Conservation (phyloP, 257 asterid species). For the Plantago ovata region DNA sequence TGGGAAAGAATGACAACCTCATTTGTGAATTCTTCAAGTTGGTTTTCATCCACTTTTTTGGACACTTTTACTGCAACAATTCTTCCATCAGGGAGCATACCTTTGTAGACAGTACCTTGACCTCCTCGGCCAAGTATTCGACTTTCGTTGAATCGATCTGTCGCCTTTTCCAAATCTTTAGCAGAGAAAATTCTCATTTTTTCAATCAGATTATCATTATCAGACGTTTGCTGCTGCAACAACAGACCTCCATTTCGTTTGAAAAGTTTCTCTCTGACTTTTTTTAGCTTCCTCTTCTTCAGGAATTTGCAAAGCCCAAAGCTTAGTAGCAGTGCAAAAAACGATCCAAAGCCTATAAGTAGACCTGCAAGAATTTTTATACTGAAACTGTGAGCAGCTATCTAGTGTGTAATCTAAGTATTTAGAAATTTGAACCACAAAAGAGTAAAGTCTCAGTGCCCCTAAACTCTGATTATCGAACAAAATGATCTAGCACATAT, state of each 20-base stretch:
- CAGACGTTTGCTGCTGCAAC: conserved; percentile 23
- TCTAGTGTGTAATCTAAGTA: too few species aligned
- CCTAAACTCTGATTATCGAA: too few species aligned
- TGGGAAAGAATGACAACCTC: conserved; percentile 34
- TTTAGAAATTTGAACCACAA: too few species aligned
- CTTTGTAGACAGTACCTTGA: conserved; percentile 39
- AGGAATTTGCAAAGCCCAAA: conserved; percentile 23
- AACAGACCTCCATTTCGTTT: conserved; percentile 35
- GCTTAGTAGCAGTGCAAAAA: conserved; percentile 3
- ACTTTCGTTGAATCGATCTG: conserved; percentile 30
- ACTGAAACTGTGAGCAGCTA: neutral
- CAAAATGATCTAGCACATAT: too few species aligned
- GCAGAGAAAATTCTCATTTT: conserved; percentile 26
- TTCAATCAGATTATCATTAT: conserved; percentile 13
- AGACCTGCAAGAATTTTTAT: conserved; percentile 20
- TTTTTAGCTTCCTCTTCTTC: conserved; percentile 23
- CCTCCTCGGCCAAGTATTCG: conserved; percentile 40
- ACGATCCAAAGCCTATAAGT: conserved; percentile 20
- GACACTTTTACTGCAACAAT: conserved; percentile 36
- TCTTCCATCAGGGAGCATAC: conserved; percentile 37
- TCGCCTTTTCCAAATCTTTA: conserved; percentile 35
- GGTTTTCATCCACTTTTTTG: conserved; percentile 12
- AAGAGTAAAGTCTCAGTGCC: too few species aligned
- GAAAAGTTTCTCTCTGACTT: conserved; percentile 15
- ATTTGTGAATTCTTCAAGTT: conserved; percentile 30